A percentile compares a stretch with the other conserved stretches of the same genome.
These are phyloP conservation scores for Fagopyrum tataricum DNA, from an alignment of 148 eudicot species.

Conservation along the genomic window DNA sequence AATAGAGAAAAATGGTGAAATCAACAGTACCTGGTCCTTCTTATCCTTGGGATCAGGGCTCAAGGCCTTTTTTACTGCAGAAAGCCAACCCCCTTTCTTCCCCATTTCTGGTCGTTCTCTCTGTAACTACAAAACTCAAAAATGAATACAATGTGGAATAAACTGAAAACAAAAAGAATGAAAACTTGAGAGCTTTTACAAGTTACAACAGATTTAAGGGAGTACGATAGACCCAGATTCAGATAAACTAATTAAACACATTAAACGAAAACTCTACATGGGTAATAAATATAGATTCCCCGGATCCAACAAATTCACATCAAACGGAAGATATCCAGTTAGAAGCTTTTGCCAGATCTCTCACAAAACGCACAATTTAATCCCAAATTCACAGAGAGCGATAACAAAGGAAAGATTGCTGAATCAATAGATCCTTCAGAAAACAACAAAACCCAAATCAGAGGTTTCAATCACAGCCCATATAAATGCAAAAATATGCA, in stretches of 20 bases:
- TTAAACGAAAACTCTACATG: background rate
- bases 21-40: slow-evolving; percentile 43
- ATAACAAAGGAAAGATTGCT: background rate
- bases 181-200: background rate
- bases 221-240: too few relatives aligned
- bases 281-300: background rate
- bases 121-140: slow-evolving; percentile 9
- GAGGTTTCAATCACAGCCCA: background rate
- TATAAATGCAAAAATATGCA: too few relatives aligned
- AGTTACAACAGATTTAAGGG: background rate
- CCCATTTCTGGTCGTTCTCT: slow-evolving; percentile 56
- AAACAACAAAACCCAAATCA: background rate
- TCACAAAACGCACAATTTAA: background rate
- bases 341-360: slow-evolving; percentile 2
- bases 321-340: background rate
- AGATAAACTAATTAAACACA: background rate
- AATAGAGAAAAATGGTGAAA: too few relatives aligned
- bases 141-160: background rate
- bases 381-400: background rate
- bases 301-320: background rate
- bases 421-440: background rate
- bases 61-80: slow-evolving; percentile 68
- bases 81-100: slow-evolving; percentile 67
- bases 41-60: slow-evolving; percentile 57
- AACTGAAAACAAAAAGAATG: background rate